A percentile compares a stretch with the other conserved stretches of the same genome.
These are phyloP conservation scores for Yamadazyma trypodendri DNA, from an alignment of 1,139 yeast genomes.

Conservation along the genomic window DNA sequence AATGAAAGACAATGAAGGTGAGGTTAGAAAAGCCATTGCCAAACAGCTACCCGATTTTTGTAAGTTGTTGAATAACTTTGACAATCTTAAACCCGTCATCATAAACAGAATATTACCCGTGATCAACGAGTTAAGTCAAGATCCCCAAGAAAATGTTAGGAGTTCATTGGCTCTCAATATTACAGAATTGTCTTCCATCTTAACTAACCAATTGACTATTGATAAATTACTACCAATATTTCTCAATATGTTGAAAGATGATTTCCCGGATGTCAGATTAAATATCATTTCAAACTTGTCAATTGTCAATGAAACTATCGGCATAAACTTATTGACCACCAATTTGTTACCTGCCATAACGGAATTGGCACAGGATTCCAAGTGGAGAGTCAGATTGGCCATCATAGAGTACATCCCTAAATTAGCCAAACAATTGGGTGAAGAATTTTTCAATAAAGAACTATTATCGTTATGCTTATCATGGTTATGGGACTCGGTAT, in stretches of 20 bases:
- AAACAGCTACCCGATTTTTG: slow-evolving; percentile 87
- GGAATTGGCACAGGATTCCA: slow-evolving; percentile 92
- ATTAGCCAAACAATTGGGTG: slow-evolving; percentile 94
- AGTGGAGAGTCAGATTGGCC: slow-evolving; percentile 97
- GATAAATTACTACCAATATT: slow-evolving; percentile 84
- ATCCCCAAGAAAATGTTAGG: slow-evolving; percentile 90
- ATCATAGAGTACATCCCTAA: slow-evolving; percentile 96
- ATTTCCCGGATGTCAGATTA: slow-evolving; percentile 92
- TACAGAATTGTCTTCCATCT: slow-evolving; percentile 81
- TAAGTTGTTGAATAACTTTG: slow-evolving; percentile 44
- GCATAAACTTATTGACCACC: slow-evolving; percentile 82
- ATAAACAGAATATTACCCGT: slow-evolving; percentile 76
- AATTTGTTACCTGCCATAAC: slow-evolving; percentile 93
- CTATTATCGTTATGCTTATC: slow-evolving; percentile 87
- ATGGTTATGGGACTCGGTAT: slow-evolving; percentile 98
- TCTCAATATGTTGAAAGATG: slow-evolving; percentile 92
- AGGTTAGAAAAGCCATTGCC: slow-evolving; percentile 92
- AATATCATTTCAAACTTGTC: slow-evolving; percentile 91
- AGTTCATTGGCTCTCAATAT: slow-evolving; percentile 88
- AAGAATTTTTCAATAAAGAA: slow-evolving; percentile 88
- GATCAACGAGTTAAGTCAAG: slow-evolving; percentile 81
- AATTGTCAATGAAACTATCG: slow-evolving; percentile 90
- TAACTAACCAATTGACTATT: slow-evolving; percentile 83
- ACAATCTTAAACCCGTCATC: slow-evolving; percentile 51
- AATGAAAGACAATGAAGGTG: slow-evolving; percentile 93